A percentile compares a stretch with the other conserved stretches of the same genome.
phyloP scores from a whole-genome alignment of 148 eudicot genomes.

The Euryodendron excelsum region DNA sequence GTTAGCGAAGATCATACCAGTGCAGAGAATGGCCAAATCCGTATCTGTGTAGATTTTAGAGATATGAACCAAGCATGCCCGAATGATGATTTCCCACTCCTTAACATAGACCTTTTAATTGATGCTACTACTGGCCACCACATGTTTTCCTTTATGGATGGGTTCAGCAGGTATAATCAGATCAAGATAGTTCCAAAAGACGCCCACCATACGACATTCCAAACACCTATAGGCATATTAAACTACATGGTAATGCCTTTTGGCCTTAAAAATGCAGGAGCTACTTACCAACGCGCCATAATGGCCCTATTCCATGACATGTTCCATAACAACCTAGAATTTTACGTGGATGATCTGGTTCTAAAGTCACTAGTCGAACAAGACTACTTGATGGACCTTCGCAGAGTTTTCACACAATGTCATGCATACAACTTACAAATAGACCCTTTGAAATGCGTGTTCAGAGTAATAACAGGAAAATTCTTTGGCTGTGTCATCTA shows the following conservation, averaged over 20 bases:
- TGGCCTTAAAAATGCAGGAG: no score
- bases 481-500: no score
- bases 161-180: not conserved
- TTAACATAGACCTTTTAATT: not conserved
- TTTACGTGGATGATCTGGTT: no score
- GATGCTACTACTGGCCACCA: not conserved
- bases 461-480: no score
- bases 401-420: no score
- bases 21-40: not conserved
- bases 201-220: not conserved
- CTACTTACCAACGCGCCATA: no score
- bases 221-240: not conserved
- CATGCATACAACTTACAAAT: no score
- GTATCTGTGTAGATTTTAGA: not conserved
- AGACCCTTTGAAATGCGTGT: no score
- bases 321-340: no score
- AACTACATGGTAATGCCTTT: not conserved
- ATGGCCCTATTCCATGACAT: no score
- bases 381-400: no score
- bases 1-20: not conserved
- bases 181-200: not conserved
- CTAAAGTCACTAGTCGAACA: no score
- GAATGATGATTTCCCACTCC: not conserved
- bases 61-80: not conserved
- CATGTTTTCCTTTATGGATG: not conserved